Evolutionary conservation across 371 early-diverging fungal species (phyloP).

Genomic region (Mucor plumbeus): DNA sequence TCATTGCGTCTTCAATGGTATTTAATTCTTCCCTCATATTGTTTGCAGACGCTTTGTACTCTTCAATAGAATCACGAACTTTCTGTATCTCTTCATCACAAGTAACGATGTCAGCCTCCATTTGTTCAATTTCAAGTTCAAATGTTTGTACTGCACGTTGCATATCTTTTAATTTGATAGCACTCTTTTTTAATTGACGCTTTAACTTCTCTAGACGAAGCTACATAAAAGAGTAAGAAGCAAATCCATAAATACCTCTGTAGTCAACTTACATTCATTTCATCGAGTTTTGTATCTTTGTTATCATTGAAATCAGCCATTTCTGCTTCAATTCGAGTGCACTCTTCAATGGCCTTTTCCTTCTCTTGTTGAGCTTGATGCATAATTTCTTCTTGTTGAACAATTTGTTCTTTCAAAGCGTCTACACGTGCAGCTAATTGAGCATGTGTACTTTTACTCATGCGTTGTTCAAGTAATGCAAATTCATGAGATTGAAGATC

Average conservation of each 20-base stretch:
- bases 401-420: constrained; percentile 37
- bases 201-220: constrained; percentile 66
- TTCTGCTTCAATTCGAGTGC: constrained; percentile 78
- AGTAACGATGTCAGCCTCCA: constrained; percentile 66
- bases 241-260: background rate
- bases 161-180: constrained; percentile 64
- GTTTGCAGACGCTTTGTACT: constrained; percentile 45
- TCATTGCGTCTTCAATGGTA: constrained; percentile 9
- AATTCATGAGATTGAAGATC: constrained; percentile 81
- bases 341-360: constrained; percentile 47
- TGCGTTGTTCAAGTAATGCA: constrained; percentile 68
- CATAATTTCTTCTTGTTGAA: constrained; percentile 35
- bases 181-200: constrained; percentile 55
- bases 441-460: constrained; percentile 73
- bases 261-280: constrained; percentile 59
- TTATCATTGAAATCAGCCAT: constrained; percentile 88
- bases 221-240: constrained; percentile 30
- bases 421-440: constrained; percentile 58
- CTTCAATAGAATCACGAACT: constrained; percentile 56
- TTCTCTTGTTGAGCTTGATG: constrained; percentile 49
- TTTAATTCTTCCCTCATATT: constrained; percentile 35
- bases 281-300: constrained; percentile 83
- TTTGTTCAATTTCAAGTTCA: constrained; percentile 71
- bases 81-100: constrained; percentile 59
- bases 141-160: constrained; percentile 74